These are phyloP conservation scores for Hyaloraphidium curvatum DNA, from an alignment of 192 early-diverging fungal species.

Conservation along the genomic window DNA sequence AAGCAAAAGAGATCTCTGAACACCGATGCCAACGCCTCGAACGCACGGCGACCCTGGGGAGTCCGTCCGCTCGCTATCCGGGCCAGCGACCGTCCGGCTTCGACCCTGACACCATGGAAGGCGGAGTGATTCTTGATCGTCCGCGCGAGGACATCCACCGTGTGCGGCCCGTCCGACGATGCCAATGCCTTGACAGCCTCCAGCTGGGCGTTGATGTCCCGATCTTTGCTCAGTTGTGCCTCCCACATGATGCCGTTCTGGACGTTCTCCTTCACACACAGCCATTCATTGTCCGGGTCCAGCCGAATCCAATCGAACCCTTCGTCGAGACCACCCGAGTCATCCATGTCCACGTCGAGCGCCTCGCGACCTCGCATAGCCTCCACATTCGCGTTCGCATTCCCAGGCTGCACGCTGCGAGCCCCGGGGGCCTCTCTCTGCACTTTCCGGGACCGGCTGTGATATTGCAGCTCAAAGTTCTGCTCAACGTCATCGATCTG, in stretches of 20 bases:
- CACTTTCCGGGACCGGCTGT: conserved; percentile 76
- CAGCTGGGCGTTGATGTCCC: conserved; percentile 78
- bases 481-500: conserved; percentile 52
- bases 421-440: conserved; percentile 23
- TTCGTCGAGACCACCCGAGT: conserved; percentile 2
- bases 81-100: too few species aligned
- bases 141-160: too few species aligned
- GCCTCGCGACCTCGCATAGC: conserved; percentile 3
- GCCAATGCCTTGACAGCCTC: conserved; percentile 63
- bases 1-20: too few species aligned
- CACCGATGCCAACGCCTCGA: too few species aligned
- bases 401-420: conserved; percentile 20
- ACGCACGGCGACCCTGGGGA: too few species aligned
- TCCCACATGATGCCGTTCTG: conserved; percentile 95
- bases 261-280: conserved; percentile 63
- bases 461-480: conserved; percentile 78
- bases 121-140: too few species aligned
- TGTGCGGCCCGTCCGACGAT: too few species aligned
- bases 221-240: conserved; percentile 69
- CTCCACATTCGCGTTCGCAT: conserved; percentile 17
- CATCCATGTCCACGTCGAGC: neutral
- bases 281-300: conserved; percentile 88
- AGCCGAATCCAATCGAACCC: conserved; percentile 95
- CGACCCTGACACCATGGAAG: too few species aligned
- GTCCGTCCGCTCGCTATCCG: too few species aligned